These are phyloP conservation scores for Rhododendron kiyosumense DNA, from an alignment of 148 eudicot species.

Conservation along the genomic window DNA sequence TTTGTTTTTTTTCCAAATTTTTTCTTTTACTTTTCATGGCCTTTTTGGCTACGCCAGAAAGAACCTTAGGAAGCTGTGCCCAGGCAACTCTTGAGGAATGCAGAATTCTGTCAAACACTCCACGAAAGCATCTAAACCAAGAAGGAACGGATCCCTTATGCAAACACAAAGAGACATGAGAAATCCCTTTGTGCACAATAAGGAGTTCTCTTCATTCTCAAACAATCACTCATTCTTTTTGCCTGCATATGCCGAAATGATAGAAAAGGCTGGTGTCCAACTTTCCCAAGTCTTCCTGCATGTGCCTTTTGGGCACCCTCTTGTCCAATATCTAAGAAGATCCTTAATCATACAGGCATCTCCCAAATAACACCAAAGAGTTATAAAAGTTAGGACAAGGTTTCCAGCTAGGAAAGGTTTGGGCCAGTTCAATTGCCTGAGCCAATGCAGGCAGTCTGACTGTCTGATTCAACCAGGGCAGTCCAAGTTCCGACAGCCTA, in stretches of 20 bases:
- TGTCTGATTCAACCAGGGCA: neutral
- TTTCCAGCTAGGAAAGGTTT: neutral
- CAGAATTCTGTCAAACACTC: neutral
- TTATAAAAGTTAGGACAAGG: neutral
- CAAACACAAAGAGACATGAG: neutral
- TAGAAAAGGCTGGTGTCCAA: neutral
- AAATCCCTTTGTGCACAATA: neutral
- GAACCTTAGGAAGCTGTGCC: neutral
- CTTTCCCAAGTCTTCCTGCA: neutral
- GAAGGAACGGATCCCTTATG: neutral
- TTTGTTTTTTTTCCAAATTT: neutral
- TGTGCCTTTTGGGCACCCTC: neutral
- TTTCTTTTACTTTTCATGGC: neutral
- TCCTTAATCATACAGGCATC: neutral
- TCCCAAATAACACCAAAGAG: neutral
- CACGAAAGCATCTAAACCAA: neutral
- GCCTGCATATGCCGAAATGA: neutral
- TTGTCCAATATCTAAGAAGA: neutral
- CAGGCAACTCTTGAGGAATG: neutral
- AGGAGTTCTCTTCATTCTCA: neutral
- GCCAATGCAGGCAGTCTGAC: neutral
- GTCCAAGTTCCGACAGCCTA: neutral
- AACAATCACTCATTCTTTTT: neutral
- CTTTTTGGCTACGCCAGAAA: neutral
- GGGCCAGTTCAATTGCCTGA: neutral